Conservation (phyloP, 495 filamentous ascomycete species). For the Lasiosphaeria miniovina region DNA sequence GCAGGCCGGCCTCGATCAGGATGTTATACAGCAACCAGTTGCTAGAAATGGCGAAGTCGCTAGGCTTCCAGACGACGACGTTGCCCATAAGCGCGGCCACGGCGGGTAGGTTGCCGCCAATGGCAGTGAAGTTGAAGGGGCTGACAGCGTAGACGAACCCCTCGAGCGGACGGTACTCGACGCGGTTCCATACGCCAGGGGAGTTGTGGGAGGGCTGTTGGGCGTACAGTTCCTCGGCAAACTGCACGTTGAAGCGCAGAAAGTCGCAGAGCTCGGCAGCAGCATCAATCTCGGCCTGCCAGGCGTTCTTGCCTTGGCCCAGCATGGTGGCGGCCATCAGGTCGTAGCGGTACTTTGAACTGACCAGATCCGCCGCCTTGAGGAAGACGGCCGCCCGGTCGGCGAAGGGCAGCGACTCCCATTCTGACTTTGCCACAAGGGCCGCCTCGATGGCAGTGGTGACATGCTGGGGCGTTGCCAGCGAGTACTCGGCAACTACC, state of each 20-base stretch:
- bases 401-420: conserved; percentile 78
- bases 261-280: conserved; percentile 92
- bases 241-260: conserved; percentile 84
- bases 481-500: conserved; percentile 74
- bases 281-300: conserved; percentile 95
- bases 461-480: conserved; percentile 70
- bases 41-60: conserved; percentile 69
- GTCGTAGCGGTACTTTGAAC: conserved; percentile 87
- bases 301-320: conserved; percentile 93
- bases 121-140: conserved; percentile 88
- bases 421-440: conserved; percentile 73
- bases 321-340: conserved; percentile 92
- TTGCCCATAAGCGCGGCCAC: conserved; percentile 78
- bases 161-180: conserved; percentile 80
- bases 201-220: conserved; percentile 78
- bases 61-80: conserved; percentile 87
- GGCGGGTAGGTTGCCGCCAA: conserved; percentile 73
- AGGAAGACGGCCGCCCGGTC: conserved; percentile 92
- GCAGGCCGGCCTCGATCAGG: conserved; percentile 82
- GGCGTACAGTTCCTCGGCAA: conserved; percentile 81
- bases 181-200: conserved; percentile 76
- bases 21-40: conserved; percentile 77
- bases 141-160: conserved; percentile 85
- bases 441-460: conserved; percentile 73
- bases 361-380: conserved; percentile 85